These are phyloP conservation scores for Chlorella sp. DNA, from an alignment of 139 green algal species.

Conservation along the genomic window DNA sequence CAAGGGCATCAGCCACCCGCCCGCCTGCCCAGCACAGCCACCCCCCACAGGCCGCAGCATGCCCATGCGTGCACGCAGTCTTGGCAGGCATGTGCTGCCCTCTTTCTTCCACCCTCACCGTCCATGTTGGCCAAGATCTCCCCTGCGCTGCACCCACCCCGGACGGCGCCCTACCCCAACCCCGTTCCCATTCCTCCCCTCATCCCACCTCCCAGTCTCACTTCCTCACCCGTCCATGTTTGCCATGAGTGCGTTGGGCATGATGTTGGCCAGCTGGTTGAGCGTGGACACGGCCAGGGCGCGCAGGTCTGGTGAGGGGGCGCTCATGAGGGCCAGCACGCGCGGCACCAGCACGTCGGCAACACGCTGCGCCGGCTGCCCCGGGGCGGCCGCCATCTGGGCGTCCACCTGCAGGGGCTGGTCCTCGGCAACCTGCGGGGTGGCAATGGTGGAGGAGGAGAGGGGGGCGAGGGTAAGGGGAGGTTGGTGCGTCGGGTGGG, in stretches of 20 bases:
- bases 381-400: background rate
- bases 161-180: too few species aligned
- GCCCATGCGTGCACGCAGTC: too few species aligned
- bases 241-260: constrained; percentile 63
- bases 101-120: too few species aligned
- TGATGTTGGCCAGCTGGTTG: constrained; percentile 78
- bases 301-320: constrained; percentile 49
- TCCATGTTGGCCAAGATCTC: too few species aligned
- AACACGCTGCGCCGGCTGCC: constrained; percentile 3
- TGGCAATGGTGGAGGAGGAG: background rate
- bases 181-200: too few species aligned
- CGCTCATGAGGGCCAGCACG: constrained; percentile 71
- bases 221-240: constrained; percentile 65
- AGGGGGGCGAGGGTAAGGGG: background rate
- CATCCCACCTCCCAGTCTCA: background rate
- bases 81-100: too few species aligned
- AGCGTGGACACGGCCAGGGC: constrained; percentile 63
- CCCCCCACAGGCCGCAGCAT: too few species aligned
- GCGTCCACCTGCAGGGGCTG: constrained; percentile 73
- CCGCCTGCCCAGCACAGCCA: too few species aligned
- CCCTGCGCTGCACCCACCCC: too few species aligned
- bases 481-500: background rate
- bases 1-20: too few species aligned
- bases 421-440: constrained; percentile 73
- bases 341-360: constrained; percentile 72